Conservation (phyloP, 2,329 filamentous ascomycete genomes). For the Phyllosticta citriasiana region DNA sequence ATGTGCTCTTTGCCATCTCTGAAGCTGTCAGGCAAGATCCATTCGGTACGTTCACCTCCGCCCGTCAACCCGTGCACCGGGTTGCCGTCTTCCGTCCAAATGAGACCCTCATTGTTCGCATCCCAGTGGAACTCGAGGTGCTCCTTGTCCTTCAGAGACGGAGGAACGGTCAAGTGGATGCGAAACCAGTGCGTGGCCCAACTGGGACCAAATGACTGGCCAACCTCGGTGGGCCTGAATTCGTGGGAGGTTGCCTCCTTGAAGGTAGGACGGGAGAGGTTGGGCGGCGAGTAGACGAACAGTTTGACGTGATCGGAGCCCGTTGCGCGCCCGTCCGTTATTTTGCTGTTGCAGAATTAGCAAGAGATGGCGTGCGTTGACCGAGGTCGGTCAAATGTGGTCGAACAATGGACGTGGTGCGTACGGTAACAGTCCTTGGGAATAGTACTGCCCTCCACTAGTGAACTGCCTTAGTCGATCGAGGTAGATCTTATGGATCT, state of each 20-base stretch:
- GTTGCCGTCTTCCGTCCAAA: conserved; percentile 85
- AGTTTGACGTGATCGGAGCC: conserved; percentile 73
- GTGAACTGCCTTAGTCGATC: conserved; percentile 77
- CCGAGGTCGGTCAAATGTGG: background rate
- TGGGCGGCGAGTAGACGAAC: conserved; percentile 74
- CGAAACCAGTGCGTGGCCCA: conserved; percentile 99
- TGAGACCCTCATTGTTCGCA: conserved; percentile 82
- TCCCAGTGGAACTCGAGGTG: conserved; percentile 96
- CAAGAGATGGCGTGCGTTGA: background rate
- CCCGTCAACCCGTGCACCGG: conserved; percentile 88
- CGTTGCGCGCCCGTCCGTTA: conserved; percentile 56
- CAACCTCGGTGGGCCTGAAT: conserved; percentile 65
- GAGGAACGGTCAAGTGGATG: conserved; percentile 66
- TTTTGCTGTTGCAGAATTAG: conserved; percentile 44
- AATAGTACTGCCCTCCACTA: conserved; percentile 58
- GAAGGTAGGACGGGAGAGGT: conserved; percentile 73
- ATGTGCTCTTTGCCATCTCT: conserved; percentile 77
- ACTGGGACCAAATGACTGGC: conserved; percentile 77
- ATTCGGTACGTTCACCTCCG: conserved; percentile 78
- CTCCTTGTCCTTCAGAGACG: conserved; percentile 61
- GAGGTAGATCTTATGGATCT: conserved; percentile 74
- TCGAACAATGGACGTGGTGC: conserved; percentile 18
- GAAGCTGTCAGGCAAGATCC: conserved; percentile 75
- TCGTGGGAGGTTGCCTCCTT: conserved; percentile 68
- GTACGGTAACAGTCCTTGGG: conserved; percentile 62